Conservation (phyloP, 2,329 filamentous ascomycete species). For the Calonectria pauciramosa region DNA sequence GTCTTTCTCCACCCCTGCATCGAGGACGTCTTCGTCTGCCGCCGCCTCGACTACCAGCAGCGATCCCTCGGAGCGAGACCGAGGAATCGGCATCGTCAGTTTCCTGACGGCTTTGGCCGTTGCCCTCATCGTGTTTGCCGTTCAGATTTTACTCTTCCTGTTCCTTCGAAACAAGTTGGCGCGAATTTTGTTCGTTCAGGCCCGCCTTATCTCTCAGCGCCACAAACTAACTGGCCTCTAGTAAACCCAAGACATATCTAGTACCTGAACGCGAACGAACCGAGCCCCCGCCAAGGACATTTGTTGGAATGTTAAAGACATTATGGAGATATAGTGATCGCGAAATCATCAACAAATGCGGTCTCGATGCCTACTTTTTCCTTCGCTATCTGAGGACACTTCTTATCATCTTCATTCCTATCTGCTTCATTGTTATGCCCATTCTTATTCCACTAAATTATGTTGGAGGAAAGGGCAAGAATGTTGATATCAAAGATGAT, state of each 20-base stretch:
- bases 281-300: slow-evolving; percentile 74
- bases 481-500: slow-evolving; percentile 58
- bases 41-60: neutral
- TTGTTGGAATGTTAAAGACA: slow-evolving; percentile 66
- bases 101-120: slow-evolving; percentile 76
- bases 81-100: slow-evolving; percentile 55
- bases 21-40: slow-evolving; percentile 7
- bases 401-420: slow-evolving; percentile 91
- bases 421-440: slow-evolving; percentile 83
- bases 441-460: slow-evolving; percentile 90
- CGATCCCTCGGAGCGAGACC: slow-evolving; percentile 56
- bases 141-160: slow-evolving; percentile 79
- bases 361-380: slow-evolving; percentile 97
- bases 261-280: slow-evolving; percentile 89
- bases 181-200: slow-evolving; percentile 80
- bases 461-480: slow-evolving; percentile 75
- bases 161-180: slow-evolving; percentile 83
- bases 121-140: slow-evolving; percentile 72
- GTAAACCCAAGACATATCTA: slow-evolving; percentile 87
- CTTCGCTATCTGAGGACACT: slow-evolving; percentile 84
- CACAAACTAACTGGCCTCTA: slow-evolving; percentile 49
- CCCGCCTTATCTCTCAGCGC: neutral
- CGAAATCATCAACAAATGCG: slow-evolving; percentile 94
- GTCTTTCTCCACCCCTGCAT: slow-evolving; percentile 18
- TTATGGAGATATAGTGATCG: slow-evolving; percentile 79